phyloP scores from a whole-genome alignment of 2,329 filamentous ascomycete species.

The Penicillium nordicum region DNA sequence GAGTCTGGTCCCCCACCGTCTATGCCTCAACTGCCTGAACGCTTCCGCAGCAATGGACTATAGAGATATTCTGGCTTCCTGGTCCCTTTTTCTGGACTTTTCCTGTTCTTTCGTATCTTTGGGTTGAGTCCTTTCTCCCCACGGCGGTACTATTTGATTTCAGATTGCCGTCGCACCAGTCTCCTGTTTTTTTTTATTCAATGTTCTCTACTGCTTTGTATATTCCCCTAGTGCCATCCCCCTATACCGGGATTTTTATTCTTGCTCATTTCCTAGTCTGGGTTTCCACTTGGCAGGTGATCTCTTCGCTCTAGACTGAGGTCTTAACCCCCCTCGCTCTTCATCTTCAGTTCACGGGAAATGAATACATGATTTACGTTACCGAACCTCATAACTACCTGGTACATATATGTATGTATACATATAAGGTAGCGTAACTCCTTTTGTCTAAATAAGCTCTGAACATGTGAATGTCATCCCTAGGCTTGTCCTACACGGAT shows the following conservation, averaged over 20 bases:
- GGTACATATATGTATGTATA: too few relatives aligned
- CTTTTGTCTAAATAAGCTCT: neutral
- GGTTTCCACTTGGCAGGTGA: neutral
- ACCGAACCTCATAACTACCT: neutral
- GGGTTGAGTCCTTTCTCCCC: neutral
- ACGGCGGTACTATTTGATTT: neutral
- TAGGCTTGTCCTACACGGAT: neutral
- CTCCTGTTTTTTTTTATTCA: neutral
- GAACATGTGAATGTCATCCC: neutral
- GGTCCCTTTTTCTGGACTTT: neutral
- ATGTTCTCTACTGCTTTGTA: slow-evolving; percentile 1
- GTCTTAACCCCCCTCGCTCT: neutral
- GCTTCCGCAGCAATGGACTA: slow-evolving; percentile 25
- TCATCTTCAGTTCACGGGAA: neutral
- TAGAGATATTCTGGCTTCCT: slow-evolving; percentile 7
- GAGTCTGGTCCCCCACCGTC: slow-evolving; percentile 25
- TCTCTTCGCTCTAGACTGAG: neutral
- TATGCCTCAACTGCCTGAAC: slow-evolving; percentile 34
- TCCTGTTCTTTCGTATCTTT: neutral
- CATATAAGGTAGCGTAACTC: neutral
- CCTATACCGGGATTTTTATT: neutral
- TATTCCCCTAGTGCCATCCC: slow-evolving; percentile 14
- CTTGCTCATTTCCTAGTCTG: neutral
- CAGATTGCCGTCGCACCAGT: neutral
- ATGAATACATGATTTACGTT: neutral